Base-by-base conservation (phyloP, 768 basidiomycete genomes). In the Grammothele lineata region DNA sequence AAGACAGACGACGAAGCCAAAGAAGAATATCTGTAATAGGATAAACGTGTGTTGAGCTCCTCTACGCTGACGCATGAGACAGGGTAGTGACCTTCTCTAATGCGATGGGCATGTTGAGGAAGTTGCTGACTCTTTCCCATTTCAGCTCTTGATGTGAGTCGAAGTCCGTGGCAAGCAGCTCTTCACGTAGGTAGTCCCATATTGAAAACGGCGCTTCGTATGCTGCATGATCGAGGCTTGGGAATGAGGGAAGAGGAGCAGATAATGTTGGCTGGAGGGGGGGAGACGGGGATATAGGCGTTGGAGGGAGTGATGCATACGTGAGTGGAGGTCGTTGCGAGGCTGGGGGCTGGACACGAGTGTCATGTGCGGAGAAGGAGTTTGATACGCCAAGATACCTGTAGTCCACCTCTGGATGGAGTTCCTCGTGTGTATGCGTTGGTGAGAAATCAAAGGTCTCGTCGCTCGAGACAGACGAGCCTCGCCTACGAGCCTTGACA, bases 71-170 rank as follows among this genome's bases (percentile, higher is more conserved):
- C 7, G 35, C 6, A 36, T 17, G 9, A 36, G 27, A 14, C 14
- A 30, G 7, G 27, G 27, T 14, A 7, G 8, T 17, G n/a, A 89
- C 94, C 78, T 95, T 94, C 67, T 99, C 96, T 55, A 94, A 81
- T 4, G 94, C 93, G 9, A 91, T 57, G 2, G 96, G 96, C 39
- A 98, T 92, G 43, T 78, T 85, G 48, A 99, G 67, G 62, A 98
- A 99, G 66, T 98, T 98, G 62, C 90, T 86, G 46, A 99, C 93
- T 12, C 96, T 75, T 60, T 98, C 95, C 87, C 92, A 92, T 65
- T 93, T 93, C 56, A 91, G 71, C 61, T 93, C 92, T 57, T 95
- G 91, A 54, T 92, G 90, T 0, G 87, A 91, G 64, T 95, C 92
- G 62, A 92, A 90, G 66, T 95, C 91, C n/a, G 89, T 92, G 1